Base-by-base conservation (phyloP, 2,329 filamentous ascomycete genomes). In the Exophiala xenobiotica region DNA sequence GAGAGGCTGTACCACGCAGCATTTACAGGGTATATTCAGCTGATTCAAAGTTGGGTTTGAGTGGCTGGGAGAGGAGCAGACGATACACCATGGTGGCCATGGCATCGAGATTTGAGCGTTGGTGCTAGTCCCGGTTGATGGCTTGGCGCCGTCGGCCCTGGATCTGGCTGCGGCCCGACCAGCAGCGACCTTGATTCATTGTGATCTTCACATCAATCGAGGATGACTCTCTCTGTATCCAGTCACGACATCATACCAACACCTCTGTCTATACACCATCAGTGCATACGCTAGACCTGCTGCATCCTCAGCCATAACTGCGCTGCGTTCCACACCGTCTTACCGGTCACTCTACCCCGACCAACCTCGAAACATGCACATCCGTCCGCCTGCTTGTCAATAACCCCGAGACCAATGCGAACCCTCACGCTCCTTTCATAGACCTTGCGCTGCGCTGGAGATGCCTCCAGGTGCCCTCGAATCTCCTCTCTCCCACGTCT, bases 401-500 rank as follows among this genome's bases (percentile, higher is more conserved):
- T 57, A 50, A 54, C 51, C 40, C 29, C 27, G n/a, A 35, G 26
- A 38, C 14, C 47, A 46, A 57, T 57, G 54, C 54, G 24, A 49
- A 41, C 44, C 29, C 18, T 46, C 16, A 42, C 19, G n/a, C 11
- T 35, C 9, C 27, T 19, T 44, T 49, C 19, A 18, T 48, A 49
- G 23, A 14, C 39, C 38, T 43, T 35, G 29, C 22, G 27, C 33
- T 37, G 20, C 43, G 12, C 46, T 48, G 49, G 60, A 54, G 48
- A 62, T 62, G 60, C 58, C 58, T 29, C 43, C 54, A 24, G 50
- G 59, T 44, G 48, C 56, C 14, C 46, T 54, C 29, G 58, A 62
- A 6, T 37, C 60, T 37, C 49, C 57, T 49, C 56, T 54, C 20
- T 53, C 60, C 43, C 46, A 67, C 65, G 31, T 67, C 68, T 46